Base-by-base conservation (phyloP, 1,284 basidiomycete species). In the Phylloboletellus chloephorus region DNA sequence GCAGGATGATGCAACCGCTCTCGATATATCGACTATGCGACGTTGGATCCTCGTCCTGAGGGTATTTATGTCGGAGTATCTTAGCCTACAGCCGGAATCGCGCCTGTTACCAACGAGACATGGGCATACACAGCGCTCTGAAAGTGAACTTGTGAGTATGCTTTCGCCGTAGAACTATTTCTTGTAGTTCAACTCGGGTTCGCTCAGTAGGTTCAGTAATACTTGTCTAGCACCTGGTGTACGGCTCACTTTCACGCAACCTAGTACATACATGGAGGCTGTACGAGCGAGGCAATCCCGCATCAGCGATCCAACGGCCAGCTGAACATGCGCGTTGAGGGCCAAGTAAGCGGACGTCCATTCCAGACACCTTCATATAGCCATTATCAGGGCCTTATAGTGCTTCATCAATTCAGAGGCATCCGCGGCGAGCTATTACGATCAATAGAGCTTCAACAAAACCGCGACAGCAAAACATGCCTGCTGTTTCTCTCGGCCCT, bases 31-130 rank as follows among this genome's bases (percentile, higher is more conserved):
- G 0, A 94, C 93, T 0, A 78, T 97, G 72, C 76, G 83, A 33
- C 75, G 87, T 21, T 98, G 96, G 96, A 87, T 88, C 54, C 69
- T 93, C 38, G 76, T 99, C 31, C 62, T 98, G 40, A 76, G 95
- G 20, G 77, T 96, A 0, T 93, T 96, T 54, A 76, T 91, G 51
- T 76, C 87, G 1, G 94, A 97, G 66, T 98, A 98, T 61, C 74
- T 99, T 9, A 78, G 83, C 23, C 67, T 98, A 31, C 67, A 63
- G 50, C 76, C 82, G 1, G 59, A 64, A 24, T 10, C 15, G n/a
- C 24, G 30, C 12, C 19, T 35, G 4, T 15, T 31, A 17, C 40
- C 34, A 19, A 42, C 31, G 24, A 43, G 30, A 32, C 39, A 46
- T 19, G 44, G 48, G 25, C 35, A 32, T 26, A 31, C 46, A 13